Evolutionary conservation across 2,329 filamentous ascomycete species (phyloP), one percentile per base, ranked within the genome.

Genomic region (Claviceps cyperi): DNA sequence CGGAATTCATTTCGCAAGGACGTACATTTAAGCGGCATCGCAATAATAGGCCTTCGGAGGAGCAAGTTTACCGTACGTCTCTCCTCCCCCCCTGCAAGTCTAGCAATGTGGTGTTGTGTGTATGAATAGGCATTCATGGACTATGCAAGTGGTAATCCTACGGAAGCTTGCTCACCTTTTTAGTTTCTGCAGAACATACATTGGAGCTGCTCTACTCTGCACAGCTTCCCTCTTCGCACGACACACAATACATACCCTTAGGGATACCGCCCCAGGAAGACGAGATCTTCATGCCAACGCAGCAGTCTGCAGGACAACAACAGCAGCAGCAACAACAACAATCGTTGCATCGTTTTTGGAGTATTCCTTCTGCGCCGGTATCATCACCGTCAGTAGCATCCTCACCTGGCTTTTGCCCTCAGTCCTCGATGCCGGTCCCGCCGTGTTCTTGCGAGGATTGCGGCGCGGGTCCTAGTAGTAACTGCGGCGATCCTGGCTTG

Each of bases 11-110:
- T 48, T 75, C 19, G 39, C 14, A 19, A 13, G 39, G 77, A 55
- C 75, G 80, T 24, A 83, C 80, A 1, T 64, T 76, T 59, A 83
- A 83, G 64, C 75, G 80, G 7, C 71, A 76, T 53, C 77, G 80
- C 51, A 69, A 81, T 60, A 74, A 69, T 50, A 69, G 79, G 6
- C 79, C 80, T 0, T 74, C 77, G 0, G 75, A 81, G 36, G 62
- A 70, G 6, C 66, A 72, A 50, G 70, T 81, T 6, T 72, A 80
- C 55, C 66, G 77, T 79, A 68, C 62, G 75, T 1, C 40, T n/a
- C 39, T 3, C 13, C 15, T 37, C 43, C 21, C 36, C 44, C 17
- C 17, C 3, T 19, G 9, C 11, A 32, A 4, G 28, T 32, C 9
- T 8, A 11, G 28, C 28, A 32, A 32, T 32, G 8, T 11, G 9